Percentiles rank a stretch among this genome's conserved stretches.
Conservation (phyloP, 116 monocot genomes). For the Papilionanthe hybrid region DNA sequence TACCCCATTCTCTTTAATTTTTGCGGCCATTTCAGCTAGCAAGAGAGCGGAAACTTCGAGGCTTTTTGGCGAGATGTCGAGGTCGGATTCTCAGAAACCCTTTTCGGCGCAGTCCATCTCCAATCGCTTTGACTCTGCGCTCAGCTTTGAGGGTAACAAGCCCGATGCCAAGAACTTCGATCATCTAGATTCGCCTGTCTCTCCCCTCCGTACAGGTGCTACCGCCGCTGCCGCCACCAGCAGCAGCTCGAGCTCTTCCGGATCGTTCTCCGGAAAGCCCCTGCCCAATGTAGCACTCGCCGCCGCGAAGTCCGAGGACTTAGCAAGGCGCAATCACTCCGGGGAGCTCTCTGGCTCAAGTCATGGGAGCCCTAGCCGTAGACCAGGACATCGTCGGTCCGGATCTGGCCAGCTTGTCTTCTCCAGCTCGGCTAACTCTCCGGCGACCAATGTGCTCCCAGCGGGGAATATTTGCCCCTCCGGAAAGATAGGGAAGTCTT, state of each 20-base stretch:
- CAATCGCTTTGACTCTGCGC: constrained; percentile 17
- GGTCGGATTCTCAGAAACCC: constrained; percentile 10
- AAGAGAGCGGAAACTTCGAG: constrained; percentile 2
- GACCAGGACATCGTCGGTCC: constrained; percentile 27
- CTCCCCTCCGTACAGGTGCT: constrained; percentile 19
- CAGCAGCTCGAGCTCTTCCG: constrained; percentile 32
- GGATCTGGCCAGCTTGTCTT: constrained; percentile 22
- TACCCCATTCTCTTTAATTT: neutral
- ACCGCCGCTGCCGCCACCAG: constrained; percentile 9
- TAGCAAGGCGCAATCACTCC: neutral
- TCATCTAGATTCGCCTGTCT: constrained; percentile 31
- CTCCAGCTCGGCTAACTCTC: constrained; percentile 10
- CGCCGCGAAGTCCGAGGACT: neutral
- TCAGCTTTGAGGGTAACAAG: constrained; percentile 22
- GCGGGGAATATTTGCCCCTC: constrained; percentile 60
- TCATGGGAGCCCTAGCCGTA: constrained; percentile 6
- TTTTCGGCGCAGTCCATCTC: constrained; percentile 9
- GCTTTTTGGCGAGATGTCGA: constrained; percentile 16
- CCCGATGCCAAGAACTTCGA: constrained; percentile 32
- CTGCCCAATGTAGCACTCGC: neutral
- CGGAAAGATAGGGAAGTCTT: constrained; percentile 25
- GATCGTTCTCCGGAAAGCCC: constrained; percentile 17
- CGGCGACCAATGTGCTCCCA: constrained; percentile 35
- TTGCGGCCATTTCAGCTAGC: constrained; percentile 11
- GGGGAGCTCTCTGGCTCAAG: constrained; percentile 8